A percentile compares a stretch with the other conserved stretches of the same genome.
phyloP scores from a whole-genome alignment of 2,329 filamentous ascomycete genomes.

The Pochonia chlamydosporia region DNA sequence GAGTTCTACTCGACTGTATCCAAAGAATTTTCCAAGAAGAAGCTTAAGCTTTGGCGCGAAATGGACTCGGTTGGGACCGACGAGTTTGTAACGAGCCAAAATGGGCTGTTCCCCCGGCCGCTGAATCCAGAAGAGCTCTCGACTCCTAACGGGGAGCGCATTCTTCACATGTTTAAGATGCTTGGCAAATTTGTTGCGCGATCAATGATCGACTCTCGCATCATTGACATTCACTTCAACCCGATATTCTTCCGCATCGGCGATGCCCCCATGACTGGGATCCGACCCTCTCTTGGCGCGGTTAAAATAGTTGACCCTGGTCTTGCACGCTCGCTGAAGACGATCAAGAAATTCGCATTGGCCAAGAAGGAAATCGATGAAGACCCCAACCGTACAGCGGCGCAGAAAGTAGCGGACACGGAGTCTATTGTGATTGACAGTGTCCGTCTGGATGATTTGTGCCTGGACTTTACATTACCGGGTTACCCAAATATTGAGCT shows the following conservation, averaged over 20 bases:
- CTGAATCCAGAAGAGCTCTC: conserved; percentile 72
- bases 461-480: conserved; percentile 89
- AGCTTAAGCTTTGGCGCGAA: conserved; percentile 93
- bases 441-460: conserved; percentile 76
- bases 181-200: conserved; percentile 96
- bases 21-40: conserved; percentile 95
- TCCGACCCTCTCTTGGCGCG: conserved; percentile 80
- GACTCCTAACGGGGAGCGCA: conserved; percentile 76
- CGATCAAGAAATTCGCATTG: conserved; percentile 79
- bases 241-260: conserved; percentile 96
- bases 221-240: conserved; percentile 97
- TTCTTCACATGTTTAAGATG: conserved; percentile 83
- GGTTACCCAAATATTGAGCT: conserved; percentile 87
- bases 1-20: conserved; percentile 98
- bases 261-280: conserved; percentile 53
- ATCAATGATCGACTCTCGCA: conserved; percentile 96
- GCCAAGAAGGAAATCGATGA: conserved; percentile 80
- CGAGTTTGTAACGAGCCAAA: conserved; percentile 79
- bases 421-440: conserved; percentile 69
- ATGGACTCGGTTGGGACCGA: conserved; percentile 67
- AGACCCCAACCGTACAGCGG: conserved; percentile 56
- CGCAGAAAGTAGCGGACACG: conserved; percentile 66
- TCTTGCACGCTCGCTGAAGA: conserved; percentile 76
- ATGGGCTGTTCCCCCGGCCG: conserved; percentile 86
- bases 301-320: conserved; percentile 85